Base-by-base conservation (phyloP, 139 green algal genomes). In the Tetradesmus obliquus region DNA sequence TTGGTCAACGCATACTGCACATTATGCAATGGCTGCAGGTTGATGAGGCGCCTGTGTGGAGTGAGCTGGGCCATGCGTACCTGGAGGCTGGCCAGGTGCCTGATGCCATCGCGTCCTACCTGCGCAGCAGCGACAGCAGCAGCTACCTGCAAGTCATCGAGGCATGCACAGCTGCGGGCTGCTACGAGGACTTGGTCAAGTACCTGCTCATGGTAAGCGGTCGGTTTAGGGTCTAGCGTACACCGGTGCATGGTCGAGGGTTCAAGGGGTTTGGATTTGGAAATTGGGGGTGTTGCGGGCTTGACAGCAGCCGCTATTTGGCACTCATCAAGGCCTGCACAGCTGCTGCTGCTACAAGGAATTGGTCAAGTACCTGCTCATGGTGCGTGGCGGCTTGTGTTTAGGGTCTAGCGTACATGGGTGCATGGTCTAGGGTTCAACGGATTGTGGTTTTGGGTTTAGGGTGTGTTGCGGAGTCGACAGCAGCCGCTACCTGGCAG, bases 301-400 rank as follows among this genome's bases (percentile, higher is more conserved):
- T 45, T 45, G 32, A 45, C 32, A 45, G 32, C 32, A 45, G 32
- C 96, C 98, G 60, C 10, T 20, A 72, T 72, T 10, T 72, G 60
- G 60, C 60, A 72, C 60, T 72, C 60, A 72, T 22, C 10, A 79
- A 87, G 74, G 76, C 12, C 51, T 80, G 17, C 57, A 92, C 84
- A 88, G 15, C 81, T 4, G 8, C 10, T 3, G 45, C 87, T 91
- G 87, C 51, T 99, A 98, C 92, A 96, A 96, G 8, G 97, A 98
- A 62, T 95, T 99, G 74, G 97, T 99, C 74, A 98, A 98, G 95
- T 99, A 98, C 94, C 95, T 99, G 94, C 95, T 98, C 53, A 99
- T 99, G 98, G 98, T 98, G 62, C 15, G 66, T 24, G 17, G 3
- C 3, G 32, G 5, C n/a, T 19, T 24, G 5, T 15, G 60, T 24